Evolutionary conservation across 768 basidiomycete genomes (phyloP).

Genomic region (Strobilomyces confusus): DNA sequence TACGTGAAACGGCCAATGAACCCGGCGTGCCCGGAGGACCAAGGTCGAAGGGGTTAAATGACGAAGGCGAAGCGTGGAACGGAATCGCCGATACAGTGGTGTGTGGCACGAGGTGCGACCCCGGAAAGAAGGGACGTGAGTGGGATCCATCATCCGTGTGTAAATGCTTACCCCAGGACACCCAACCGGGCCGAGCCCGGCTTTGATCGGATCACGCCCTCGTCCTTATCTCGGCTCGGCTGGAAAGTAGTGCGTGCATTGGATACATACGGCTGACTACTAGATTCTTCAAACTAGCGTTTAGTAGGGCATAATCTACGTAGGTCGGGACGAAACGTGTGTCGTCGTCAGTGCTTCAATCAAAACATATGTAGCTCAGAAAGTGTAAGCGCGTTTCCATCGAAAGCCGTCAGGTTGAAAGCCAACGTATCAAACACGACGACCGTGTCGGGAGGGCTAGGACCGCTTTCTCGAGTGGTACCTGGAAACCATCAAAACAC

Average conservation of each 20-base stretch:
- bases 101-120: not conserved
- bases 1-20: not conserved
- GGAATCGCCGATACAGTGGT: not conserved
- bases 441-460: not conserved
- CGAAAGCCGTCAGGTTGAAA: not conserved
- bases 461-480: slow-evolving; percentile 7
- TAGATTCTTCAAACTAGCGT: not conserved
- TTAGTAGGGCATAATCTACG: slow-evolving; percentile 5
- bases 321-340: not conserved
- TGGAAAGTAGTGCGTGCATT: not conserved
- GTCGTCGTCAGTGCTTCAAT: not conserved
- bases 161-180: not conserved
- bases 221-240: not conserved
- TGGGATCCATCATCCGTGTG: not conserved
- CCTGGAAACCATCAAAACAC: slow-evolving; percentile 22
- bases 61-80: not conserved
- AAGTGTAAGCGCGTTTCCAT: slow-evolving; percentile 5
- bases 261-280: slow-evolving; percentile 1
- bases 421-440: slow-evolving; percentile 1
- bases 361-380: not conserved
- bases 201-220: not conserved
- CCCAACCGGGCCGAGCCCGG: not conserved
- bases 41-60: not conserved
- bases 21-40: not conserved
- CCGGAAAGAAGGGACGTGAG: not conserved